Conservation (phyloP, 2,329 filamentous ascomycete genomes). For the Ophiostoma australiae region DNA sequence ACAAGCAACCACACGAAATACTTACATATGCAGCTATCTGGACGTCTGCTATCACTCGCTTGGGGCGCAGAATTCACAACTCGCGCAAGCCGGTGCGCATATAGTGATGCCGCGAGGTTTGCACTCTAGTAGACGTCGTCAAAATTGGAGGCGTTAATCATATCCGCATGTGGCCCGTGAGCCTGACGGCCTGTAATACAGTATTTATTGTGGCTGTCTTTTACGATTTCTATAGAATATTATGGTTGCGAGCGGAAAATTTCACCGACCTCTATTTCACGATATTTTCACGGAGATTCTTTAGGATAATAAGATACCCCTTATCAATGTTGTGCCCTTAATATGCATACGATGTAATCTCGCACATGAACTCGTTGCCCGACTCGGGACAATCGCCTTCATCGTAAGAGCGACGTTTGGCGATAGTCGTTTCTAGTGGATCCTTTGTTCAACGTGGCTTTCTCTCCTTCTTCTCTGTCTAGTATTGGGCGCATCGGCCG, state of each 20-base stretch:
- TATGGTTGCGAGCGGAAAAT: not conserved
- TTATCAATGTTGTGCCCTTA: not conserved
- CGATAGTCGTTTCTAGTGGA: not conserved
- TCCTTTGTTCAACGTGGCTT: not conserved
- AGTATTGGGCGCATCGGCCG: not conserved
- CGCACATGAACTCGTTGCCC: not conserved
- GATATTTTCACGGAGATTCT: not conserved
- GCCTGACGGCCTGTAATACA: not conserved
- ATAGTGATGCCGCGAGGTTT: not conserved
- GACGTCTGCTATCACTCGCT: not conserved
- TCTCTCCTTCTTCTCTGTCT: too few species aligned
- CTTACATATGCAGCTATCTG: not conserved
- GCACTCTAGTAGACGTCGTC: not conserved
- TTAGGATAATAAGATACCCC: not conserved
- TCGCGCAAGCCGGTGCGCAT: not conserved
- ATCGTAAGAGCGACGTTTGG: slow-evolving; percentile 1
- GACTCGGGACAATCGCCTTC: not conserved
- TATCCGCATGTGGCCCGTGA: not conserved
- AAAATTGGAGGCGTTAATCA: not conserved
- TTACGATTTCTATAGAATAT: not conserved
- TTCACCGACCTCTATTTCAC: not conserved
- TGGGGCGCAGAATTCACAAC: not conserved
- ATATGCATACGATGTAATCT: not conserved
- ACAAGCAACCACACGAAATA: not conserved
- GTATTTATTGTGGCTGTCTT: not conserved